Evolutionary conservation across 257 asterid species (phyloP), one percentile per base, ranked within the genome.

Genomic region (Coffea eugenioides): DNA sequence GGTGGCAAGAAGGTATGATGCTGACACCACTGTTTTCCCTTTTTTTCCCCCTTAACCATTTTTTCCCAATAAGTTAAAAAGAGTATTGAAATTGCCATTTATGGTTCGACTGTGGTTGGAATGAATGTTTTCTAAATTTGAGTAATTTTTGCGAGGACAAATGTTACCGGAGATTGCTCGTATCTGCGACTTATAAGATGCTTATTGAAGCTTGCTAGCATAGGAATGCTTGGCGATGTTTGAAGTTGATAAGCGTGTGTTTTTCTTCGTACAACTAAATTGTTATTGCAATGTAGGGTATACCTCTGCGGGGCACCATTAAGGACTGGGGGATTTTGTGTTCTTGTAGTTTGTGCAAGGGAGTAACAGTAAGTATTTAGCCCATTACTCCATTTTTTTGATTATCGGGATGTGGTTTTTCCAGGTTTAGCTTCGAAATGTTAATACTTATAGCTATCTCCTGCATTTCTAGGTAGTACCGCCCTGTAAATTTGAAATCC

Each of bases 401-500:
- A 51, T 39, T 52, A 54, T 68, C 68, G 72, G 62, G 59, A 54
- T 71, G 62, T 82, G 70, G 31, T 80, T 39, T 31, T 36, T 14
- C 41, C 75, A 65, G 41, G 57, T 77, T 67, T 66, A 72, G 62
- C 80, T 56, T 72, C 34, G 73, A 77, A 78, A 77, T 67, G 75
- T 61, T 71, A 46, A 49, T 74, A 25, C 73, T 51, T 83, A 52
- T 48, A 73, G 51, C 34, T 85, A 77, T 69, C 46, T 67, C 36
- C 54, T 51, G 23, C 71, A 49, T 75, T 82, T 79, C 36, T 80
- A 94, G 99, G 94, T 92, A 77, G 88, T 96, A 64, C 96, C 99
- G 48, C 97, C 99, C 77, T 91, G 96, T 84, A 90, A 94, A 78
- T 96, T 96, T 91, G 99, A 96, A 90, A 92, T 94, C 72, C 99